Percentiles rank a stretch among this genome's conserved stretches.
Conservation (phyloP, 495 filamentous ascomycete genomes). For the Podospora tetraspora region DNA sequence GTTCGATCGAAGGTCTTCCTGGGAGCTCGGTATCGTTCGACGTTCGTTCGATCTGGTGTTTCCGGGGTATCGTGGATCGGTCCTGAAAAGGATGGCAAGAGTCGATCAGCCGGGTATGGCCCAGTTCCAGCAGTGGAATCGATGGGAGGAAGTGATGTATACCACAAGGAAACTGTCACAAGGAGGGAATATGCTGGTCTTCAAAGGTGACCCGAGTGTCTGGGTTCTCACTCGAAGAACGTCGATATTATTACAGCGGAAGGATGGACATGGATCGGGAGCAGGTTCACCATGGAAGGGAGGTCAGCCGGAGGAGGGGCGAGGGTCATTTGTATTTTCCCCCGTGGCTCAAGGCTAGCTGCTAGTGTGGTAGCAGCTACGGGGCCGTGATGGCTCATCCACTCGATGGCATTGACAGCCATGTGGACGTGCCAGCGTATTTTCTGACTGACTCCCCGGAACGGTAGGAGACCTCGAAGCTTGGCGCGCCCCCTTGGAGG, state of each 20-base stretch:
- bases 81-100: not conserved
- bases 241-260: conserved; percentile 1
- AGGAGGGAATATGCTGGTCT: conserved; percentile 17
- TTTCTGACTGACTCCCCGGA: not conserved
- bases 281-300: not conserved
- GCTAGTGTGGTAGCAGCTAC: not conserved
- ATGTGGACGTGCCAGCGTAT: not conserved
- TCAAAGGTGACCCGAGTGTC: not conserved
- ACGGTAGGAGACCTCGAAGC: not conserved
- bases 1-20: not conserved
- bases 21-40: not conserved
- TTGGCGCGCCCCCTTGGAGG: not conserved
- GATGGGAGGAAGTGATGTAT: not conserved
- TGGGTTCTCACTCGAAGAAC: not conserved
- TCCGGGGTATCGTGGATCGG: not conserved
- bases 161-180: conserved; percentile 18
- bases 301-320: conserved; percentile 10
- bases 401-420: not conserved
- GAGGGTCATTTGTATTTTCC: conserved; percentile 20
- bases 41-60: not conserved
- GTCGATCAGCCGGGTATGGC: not conserved
- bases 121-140: too few species aligned
- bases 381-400: conserved; percentile 16
- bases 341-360: conserved; percentile 11
- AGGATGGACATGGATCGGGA: not conserved